Evolutionary conservation across 1,284 basidiomycete genomes (phyloP).

Genomic region (Cryptococcus sp.): DNA sequence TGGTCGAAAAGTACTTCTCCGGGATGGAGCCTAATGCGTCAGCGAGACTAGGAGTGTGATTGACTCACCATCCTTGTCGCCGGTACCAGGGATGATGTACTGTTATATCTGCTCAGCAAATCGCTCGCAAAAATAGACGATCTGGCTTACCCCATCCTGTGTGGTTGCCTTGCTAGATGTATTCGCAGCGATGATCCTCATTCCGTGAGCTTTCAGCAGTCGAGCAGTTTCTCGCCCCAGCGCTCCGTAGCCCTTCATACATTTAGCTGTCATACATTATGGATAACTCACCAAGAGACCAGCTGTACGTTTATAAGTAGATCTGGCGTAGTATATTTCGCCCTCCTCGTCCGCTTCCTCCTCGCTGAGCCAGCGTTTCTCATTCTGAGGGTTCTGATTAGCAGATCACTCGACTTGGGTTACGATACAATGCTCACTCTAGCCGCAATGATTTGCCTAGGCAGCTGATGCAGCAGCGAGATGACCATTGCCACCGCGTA

Average conservation of each 20-base stretch:
- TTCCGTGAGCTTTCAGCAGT: slow-evolving; percentile 43
- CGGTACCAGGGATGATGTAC: slow-evolving; percentile 47
- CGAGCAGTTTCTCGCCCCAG: slow-evolving; percentile 47
- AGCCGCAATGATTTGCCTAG: slow-evolving; percentile 34
- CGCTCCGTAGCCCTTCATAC: slow-evolving; percentile 38
- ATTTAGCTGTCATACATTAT: not conserved
- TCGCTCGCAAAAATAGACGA: not conserved
- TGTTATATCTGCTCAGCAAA: slow-evolving; percentile 10
- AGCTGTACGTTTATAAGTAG: slow-evolving; percentile 40
- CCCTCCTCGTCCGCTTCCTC: slow-evolving; percentile 33
- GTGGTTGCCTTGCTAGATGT: slow-evolving; percentile 37
- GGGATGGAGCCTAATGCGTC: slow-evolving; percentile 41
- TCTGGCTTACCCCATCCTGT: slow-evolving; percentile 42
- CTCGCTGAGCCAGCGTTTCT: slow-evolving; percentile 33
- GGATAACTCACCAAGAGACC: slow-evolving; percentile 42
- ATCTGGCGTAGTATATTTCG: slow-evolving; percentile 31
- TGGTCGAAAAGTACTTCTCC: slow-evolving; percentile 45
- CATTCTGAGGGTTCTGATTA: slow-evolving; percentile 15
- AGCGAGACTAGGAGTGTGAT: not conserved
- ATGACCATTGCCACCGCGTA: slow-evolving; percentile 45
- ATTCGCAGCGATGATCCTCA: slow-evolving; percentile 50
- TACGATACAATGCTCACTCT: slow-evolving; percentile 25
- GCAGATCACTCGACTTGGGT: not conserved
- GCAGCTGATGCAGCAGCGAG: slow-evolving; percentile 41
- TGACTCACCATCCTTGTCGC: slow-evolving; percentile 43